Percentiles rank a stretch among this genome's conserved stretches.
Conservation (phyloP, 768 basidiomycete genomes). For the Suillus alpinus region DNA sequence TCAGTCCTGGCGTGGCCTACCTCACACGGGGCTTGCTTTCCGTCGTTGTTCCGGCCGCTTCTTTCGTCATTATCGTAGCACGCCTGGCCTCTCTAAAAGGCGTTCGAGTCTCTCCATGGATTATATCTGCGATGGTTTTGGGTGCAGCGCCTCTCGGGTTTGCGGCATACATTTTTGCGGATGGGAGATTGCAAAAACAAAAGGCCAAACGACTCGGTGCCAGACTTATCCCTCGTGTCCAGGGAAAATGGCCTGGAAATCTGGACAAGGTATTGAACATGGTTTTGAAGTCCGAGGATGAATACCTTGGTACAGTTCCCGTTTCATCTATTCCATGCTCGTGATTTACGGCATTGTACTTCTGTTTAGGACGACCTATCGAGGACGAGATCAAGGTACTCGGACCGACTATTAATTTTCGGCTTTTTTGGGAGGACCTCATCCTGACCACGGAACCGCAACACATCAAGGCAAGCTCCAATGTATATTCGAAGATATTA, state of each 20-base stretch:
- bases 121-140: slow-evolving; percentile 7
- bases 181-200: slow-evolving; percentile 10
- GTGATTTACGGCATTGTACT: background rate
- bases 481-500: background rate
- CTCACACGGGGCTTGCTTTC: slow-evolving; percentile 15
- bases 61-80: slow-evolving; percentile 12
- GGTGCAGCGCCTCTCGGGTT: slow-evolving; percentile 4
- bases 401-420: slow-evolving; percentile 38
- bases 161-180: slow-evolving; percentile 1
- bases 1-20: slow-evolving; percentile 22
- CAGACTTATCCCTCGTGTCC: slow-evolving; percentile 27
- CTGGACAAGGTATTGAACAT: slow-evolving; percentile 29
- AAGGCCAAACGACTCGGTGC: slow-evolving; percentile 25
- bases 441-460: slow-evolving; percentile 51
- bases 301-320: slow-evolving; percentile 33
- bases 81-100: slow-evolving; percentile 13
- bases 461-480: slow-evolving; percentile 34
- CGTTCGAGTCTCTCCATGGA: slow-evolving; percentile 8
- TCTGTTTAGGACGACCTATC: slow-evolving; percentile 19
- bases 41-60: slow-evolving; percentile 10
- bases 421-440: slow-evolving; percentile 47
- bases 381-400: slow-evolving; percentile 21
- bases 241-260: slow-evolving; percentile 34
- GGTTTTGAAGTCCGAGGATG: slow-evolving; percentile 18
- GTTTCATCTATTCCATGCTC: background rate